phyloP scores from a whole-genome alignment of 2,329 filamentous ascomycete species.

The Fusarium domesticum region DNA sequence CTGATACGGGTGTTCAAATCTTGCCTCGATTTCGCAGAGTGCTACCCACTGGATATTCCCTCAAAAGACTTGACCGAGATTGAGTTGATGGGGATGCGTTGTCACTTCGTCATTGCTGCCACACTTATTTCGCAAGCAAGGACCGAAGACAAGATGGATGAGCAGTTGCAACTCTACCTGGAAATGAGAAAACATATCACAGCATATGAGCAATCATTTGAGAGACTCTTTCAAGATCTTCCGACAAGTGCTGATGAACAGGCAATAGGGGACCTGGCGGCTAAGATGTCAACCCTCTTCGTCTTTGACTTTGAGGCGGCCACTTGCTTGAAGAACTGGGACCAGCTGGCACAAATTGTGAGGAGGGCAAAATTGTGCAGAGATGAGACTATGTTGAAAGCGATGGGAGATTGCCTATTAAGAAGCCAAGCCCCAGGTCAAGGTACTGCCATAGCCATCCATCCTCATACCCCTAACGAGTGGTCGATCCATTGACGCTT shows the following conservation, averaged over 20 bases:
- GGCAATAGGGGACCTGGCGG: slow-evolving; percentile 50
- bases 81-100: slow-evolving; percentile 61
- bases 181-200: slow-evolving; percentile 58
- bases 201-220: slow-evolving; percentile 59
- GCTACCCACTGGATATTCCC: slow-evolving; percentile 48
- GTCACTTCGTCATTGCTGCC: slow-evolving; percentile 63
- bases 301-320: slow-evolving; percentile 79
- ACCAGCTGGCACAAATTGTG: slow-evolving; percentile 61
- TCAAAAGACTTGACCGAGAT: slow-evolving; percentile 46
- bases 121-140: slow-evolving; percentile 52
- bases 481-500: slow-evolving; percentile 1
- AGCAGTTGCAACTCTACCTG: slow-evolving; percentile 59
- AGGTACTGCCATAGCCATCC: slow-evolving; percentile 37
- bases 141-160: slow-evolving; percentile 46
- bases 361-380: slow-evolving; percentile 45
- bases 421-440: slow-evolving; percentile 49
- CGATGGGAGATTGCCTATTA: slow-evolving; percentile 65
- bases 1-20: slow-evolving; percentile 55
- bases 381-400: slow-evolving; percentile 51
- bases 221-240: slow-evolving; percentile 41
- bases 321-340: slow-evolving; percentile 64
- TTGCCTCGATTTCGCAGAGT: slow-evolving; percentile 51
- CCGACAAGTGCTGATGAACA: slow-evolving; percentile 41
- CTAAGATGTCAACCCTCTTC: slow-evolving; percentile 64
- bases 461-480: background rate